These are phyloP conservation scores for Scytalidium sp. DNA, from an alignment of 2,329 filamentous ascomycete genomes.

Conservation along the genomic window DNA sequence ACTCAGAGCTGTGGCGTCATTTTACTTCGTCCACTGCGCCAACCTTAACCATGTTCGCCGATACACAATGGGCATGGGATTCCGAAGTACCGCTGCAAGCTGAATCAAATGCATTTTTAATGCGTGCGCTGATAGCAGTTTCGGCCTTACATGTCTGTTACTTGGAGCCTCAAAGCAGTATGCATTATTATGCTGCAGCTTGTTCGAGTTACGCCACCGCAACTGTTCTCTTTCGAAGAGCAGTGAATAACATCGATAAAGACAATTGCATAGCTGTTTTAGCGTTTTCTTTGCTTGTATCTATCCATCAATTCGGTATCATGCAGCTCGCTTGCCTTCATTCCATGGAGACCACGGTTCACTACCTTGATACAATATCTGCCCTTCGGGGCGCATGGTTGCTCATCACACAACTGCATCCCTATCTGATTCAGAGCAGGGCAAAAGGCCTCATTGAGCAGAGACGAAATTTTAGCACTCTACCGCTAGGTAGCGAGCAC, in stretches of 20 bases:
- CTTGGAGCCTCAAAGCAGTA: neutral
- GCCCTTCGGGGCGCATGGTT: neutral
- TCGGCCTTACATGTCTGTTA: neutral
- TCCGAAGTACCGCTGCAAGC: neutral
- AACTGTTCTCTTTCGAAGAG: neutral
- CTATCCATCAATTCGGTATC: neutral
- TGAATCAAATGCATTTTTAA: neutral
- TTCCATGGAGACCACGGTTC: neutral
- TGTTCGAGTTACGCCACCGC: neutral
- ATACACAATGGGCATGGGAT: neutral
- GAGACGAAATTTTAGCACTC: neutral
- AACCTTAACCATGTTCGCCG: neutral
- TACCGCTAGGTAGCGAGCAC: neutral
- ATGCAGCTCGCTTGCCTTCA: neutral
- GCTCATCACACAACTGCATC: neutral
- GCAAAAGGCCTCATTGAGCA: neutral
- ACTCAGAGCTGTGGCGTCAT: neutral
- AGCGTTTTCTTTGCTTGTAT: neutral
- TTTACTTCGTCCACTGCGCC: neutral
- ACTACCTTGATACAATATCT: neutral
- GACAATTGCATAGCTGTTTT: neutral
- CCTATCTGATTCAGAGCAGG: neutral
- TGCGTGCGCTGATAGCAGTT: neutral
- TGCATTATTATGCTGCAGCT: neutral
- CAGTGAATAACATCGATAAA: neutral